These are phyloP conservation scores for Aaosphaeria arxii DNA, from an alignment of 2,329 filamentous ascomycete species.

Conservation along the genomic window DNA sequence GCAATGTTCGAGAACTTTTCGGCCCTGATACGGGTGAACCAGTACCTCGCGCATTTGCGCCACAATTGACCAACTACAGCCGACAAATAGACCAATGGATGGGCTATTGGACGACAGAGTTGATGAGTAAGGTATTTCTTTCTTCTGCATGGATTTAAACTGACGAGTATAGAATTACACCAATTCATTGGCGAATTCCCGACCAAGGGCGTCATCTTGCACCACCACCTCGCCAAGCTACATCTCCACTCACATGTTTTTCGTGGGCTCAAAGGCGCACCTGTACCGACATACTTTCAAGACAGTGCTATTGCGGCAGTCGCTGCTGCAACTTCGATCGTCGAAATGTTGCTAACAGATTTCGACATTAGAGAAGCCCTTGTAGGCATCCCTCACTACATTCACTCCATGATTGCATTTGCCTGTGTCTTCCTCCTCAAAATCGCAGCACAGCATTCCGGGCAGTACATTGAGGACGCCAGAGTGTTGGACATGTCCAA, in stretches of 20 bases:
- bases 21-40: conserved; percentile 54
- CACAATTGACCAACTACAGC: conserved; percentile 46
- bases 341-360: conserved; percentile 45
- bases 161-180: conserved; percentile 39
- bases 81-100: conserved; percentile 51
- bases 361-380: conserved; percentile 41
- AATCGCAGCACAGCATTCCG: conserved; percentile 43
- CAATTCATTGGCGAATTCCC: conserved; percentile 49
- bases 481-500: conserved; percentile 39
- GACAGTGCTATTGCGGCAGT: conserved; percentile 48
- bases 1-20: conserved; percentile 54
- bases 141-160: not conserved
- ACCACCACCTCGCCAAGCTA: conserved; percentile 54
- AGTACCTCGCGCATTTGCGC: conserved; percentile 50
- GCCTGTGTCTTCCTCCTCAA: conserved; percentile 54
- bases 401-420: conserved; percentile 54
- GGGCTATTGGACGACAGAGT: conserved; percentile 46
- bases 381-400: conserved; percentile 49
- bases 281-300: conserved; percentile 48
- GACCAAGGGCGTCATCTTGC: conserved; percentile 50
- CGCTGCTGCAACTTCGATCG: conserved; percentile 44
- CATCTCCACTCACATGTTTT: conserved; percentile 52
- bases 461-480: conserved; percentile 37
- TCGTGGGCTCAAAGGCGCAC: conserved; percentile 45
- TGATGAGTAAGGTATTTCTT: conserved; percentile 36